Evolutionary conservation across 2,329 filamentous ascomycete genomes (phyloP).

Genomic region (Elsinoe batatas): DNA sequence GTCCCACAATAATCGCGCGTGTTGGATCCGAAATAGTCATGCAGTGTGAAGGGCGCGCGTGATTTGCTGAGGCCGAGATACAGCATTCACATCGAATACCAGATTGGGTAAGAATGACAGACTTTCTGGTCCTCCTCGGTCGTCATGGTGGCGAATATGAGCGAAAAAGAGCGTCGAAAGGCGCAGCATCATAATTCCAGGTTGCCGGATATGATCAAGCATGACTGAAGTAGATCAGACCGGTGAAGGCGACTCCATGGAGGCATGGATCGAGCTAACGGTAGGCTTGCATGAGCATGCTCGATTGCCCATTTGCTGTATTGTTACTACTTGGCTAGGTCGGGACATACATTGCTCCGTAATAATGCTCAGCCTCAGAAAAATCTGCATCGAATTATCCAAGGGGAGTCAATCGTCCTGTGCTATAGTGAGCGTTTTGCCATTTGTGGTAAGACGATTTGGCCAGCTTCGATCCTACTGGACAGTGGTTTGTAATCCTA

Average conservation of each 20-base stretch:
- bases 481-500: background rate
- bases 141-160: too few relatives aligned
- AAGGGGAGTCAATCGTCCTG: background rate
- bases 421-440: conserved; percentile 1
- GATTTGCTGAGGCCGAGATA: too few relatives aligned
- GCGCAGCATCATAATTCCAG: background rate
- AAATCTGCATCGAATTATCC: background rate
- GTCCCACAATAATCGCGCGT: too few relatives aligned
- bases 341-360: background rate
- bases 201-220: background rate
- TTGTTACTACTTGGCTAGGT: background rate
- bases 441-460: background rate
- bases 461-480: background rate
- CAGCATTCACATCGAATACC: too few relatives aligned
- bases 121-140: too few relatives aligned
- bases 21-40: too few relatives aligned
- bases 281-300: background rate
- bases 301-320: background rate
- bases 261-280: background rate
- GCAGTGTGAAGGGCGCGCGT: too few relatives aligned
- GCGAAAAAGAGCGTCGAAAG: too few relatives aligned
- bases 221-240: background rate
- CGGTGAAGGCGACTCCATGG: conserved; percentile 7
- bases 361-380: background rate
- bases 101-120: too few relatives aligned